Base-by-base conservation (phyloP, 169 alveolate genomes). In the Toxoplasma gondii region DNA sequence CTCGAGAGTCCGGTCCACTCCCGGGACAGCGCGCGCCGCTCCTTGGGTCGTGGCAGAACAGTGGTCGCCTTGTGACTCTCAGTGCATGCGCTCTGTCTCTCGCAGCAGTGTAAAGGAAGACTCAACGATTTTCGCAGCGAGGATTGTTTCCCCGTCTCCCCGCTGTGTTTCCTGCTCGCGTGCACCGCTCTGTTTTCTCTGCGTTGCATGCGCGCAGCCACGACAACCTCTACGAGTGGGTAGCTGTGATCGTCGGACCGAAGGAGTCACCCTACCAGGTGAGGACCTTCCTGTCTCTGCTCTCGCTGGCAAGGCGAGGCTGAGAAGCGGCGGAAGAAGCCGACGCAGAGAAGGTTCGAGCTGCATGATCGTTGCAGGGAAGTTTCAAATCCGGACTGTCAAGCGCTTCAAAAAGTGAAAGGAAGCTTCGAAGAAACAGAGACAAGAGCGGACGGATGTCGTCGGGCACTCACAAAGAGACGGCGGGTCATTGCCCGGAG, bases 231-330 rank as follows among this genome's bases (percentile, higher is more conserved):
- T 94, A 96, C 91, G 96, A 96, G 94, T 98, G 99, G 99, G 94
- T 96, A 49, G 99, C 99, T 12, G 95, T 97, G 54, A 96, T 98
- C 70, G 95, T 94, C 80, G 99, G 99, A 0, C 99, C 99, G 4
- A 96, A 94, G 39, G 98, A 97, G 88, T 97, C 99, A 4, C 99
- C 99, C 38, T 98, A 98, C 94, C 99, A 98, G 96, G 98, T 97
- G 90, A 38, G 58, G 43, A 7, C 74, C 41, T 84, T 38, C 67
- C 54, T 5, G 74, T 31, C 22, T 38, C 38, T 22, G n/a, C 24
- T 0, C 91, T 38, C 22, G 22, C 5, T 9, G 22, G 74, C 43
- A 67, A 10, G 38, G 7, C n/a, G n/a, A 27, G 88, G 67, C 49
- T 22, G 49, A 44, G n/a, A 5, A 27, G 58, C 7, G 22, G 49